These are phyloP conservation scores for Aspergillus sp. DNA, from an alignment of 2,329 filamentous ascomycete species.

Conservation along the genomic window DNA sequence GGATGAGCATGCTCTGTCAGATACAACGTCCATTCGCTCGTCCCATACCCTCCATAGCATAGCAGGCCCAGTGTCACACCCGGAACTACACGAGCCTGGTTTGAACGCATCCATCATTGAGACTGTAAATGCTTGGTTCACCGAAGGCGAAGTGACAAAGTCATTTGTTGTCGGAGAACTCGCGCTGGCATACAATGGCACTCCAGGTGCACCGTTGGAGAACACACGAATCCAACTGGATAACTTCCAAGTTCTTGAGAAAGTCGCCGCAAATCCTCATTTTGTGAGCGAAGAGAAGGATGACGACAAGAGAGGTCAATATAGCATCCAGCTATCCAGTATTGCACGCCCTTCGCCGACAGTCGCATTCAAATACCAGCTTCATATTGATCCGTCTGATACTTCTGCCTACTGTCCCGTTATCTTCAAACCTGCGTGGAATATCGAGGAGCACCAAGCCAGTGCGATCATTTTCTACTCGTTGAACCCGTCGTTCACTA, in stretches of 20 bases:
- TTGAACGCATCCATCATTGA: slow-evolving; percentile 89
- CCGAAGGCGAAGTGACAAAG: slow-evolving; percentile 67
- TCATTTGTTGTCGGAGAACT: slow-evolving; percentile 82
- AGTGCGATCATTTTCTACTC: slow-evolving; percentile 81
- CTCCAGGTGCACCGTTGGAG: slow-evolving; percentile 34
- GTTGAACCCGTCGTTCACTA: slow-evolving; percentile 68
- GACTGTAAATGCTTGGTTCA: slow-evolving; percentile 81
- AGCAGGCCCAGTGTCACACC: slow-evolving; percentile 69
- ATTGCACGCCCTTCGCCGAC: slow-evolving; percentile 63
- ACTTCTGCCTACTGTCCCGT: slow-evolving; percentile 66
- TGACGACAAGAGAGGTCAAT: slow-evolving; percentile 68
- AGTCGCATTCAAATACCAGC: slow-evolving; percentile 88
- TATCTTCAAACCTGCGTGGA: slow-evolving; percentile 73
- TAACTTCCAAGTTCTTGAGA: slow-evolving; percentile 83
- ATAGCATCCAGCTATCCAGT: slow-evolving; percentile 69
- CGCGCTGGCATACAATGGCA: slow-evolving; percentile 73
- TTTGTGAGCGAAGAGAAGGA: slow-evolving; percentile 67
- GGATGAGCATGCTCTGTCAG: slow-evolving; percentile 68
- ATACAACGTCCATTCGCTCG: slow-evolving; percentile 89
- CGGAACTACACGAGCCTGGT: slow-evolving; percentile 74
- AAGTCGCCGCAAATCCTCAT: slow-evolving; percentile 88
- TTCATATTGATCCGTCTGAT: slow-evolving; percentile 65
- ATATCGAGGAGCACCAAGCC: slow-evolving; percentile 78
- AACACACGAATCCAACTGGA: slow-evolving; percentile 74
- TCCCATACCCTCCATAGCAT: slow-evolving; percentile 73